phyloP scores from a whole-genome alignment of 768 basidiomycete species.

The Mrakia gelida region DNA sequence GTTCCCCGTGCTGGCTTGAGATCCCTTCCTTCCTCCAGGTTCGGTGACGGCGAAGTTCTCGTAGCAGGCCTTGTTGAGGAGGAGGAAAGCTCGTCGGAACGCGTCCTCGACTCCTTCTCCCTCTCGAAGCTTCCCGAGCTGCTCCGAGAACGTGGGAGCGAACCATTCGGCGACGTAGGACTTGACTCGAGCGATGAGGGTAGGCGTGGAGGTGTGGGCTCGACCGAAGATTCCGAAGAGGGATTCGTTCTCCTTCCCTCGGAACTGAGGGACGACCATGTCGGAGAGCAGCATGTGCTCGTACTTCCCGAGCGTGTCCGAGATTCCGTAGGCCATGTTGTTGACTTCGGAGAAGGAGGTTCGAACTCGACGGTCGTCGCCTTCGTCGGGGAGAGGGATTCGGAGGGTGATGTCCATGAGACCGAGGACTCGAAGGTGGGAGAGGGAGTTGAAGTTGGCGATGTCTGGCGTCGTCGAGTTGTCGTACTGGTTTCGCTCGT shows the following conservation, averaged over 20 bases:
- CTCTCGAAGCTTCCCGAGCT: constrained; percentile 54
- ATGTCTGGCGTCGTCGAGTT: constrained; percentile 9
- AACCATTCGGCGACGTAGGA: constrained; percentile 84
- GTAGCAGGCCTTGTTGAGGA: constrained; percentile 75
- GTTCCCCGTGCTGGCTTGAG: constrained; percentile 50
- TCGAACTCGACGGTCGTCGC: constrained; percentile 81
- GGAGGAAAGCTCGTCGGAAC: constrained; percentile 78
- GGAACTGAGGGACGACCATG: constrained; percentile 81
- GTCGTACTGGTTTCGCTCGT: constrained; percentile 40
- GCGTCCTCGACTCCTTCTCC: constrained; percentile 67
- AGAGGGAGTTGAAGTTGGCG: constrained; percentile 82
- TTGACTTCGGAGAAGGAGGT: constrained; percentile 84
- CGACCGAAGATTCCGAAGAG: constrained; percentile 96
- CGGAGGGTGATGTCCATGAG: constrained; percentile 89
- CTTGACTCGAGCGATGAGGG: constrained; percentile 53
- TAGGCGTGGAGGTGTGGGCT: constrained; percentile 50
- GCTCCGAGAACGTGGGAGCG: constrained; percentile 56
- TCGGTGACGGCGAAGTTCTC: constrained; percentile 52
- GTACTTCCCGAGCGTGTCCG: constrained; percentile 77
- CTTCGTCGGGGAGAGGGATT: constrained; percentile 53
- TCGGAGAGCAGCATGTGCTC: constrained; percentile 86
- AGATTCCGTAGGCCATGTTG: constrained; percentile 92
- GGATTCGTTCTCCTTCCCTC: constrained; percentile 68
- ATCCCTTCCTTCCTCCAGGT: constrained; percentile 60
- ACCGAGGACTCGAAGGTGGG: constrained; percentile 80